Percentiles rank a stretch among this genome's conserved stretches.
Conservation (phyloP, 2,329 filamentous ascomycete species). For the Clonostachys byssicola region DNA sequence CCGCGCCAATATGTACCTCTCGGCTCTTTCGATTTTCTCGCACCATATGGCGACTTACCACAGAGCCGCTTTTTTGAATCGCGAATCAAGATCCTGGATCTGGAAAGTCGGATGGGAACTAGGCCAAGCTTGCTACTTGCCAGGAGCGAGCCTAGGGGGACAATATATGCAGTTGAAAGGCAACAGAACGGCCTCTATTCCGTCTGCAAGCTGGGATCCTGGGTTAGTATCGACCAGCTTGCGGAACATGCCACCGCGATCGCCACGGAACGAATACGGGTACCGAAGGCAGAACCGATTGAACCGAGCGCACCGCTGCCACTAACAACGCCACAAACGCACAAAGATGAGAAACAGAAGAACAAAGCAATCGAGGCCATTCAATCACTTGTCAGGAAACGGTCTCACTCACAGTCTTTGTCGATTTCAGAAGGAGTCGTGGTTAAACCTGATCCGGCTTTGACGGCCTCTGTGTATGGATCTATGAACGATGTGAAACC, state of each 20-base stretch:
- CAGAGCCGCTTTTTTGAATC: constrained; percentile 56
- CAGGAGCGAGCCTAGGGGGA: constrained; percentile 48
- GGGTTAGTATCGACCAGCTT: constrained; percentile 58
- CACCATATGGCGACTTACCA: constrained; percentile 44
- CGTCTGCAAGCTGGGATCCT: constrained; percentile 63
- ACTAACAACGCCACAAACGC: constrained; percentile 37
- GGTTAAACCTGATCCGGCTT: too few species aligned
- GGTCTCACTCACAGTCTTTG: constrained; percentile 38
- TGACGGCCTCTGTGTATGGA: too few species aligned
- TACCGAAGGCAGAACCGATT: constrained; percentile 2
- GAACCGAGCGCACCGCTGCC: constrained; percentile 8
- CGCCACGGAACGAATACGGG: constrained; percentile 20
- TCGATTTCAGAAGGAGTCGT: constrained; percentile 20
- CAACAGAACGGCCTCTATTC: constrained; percentile 59
- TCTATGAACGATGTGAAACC: too few species aligned
- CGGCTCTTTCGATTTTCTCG: constrained; percentile 55
- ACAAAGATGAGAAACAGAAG: constrained; percentile 49
- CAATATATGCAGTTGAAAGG: constrained; percentile 61
- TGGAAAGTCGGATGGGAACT: constrained; percentile 54
- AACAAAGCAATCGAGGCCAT: constrained; percentile 59
- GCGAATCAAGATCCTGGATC: constrained; percentile 58
- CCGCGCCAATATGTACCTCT: constrained; percentile 56
- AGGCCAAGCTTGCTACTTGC: constrained; percentile 56
- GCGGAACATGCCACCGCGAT: constrained; percentile 38
- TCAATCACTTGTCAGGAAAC: constrained; percentile 55